These are phyloP conservation scores for Phytophthora hibernalis DNA, from an alignment of 352 stramenopile species.

Conservation along the genomic window DNA sequence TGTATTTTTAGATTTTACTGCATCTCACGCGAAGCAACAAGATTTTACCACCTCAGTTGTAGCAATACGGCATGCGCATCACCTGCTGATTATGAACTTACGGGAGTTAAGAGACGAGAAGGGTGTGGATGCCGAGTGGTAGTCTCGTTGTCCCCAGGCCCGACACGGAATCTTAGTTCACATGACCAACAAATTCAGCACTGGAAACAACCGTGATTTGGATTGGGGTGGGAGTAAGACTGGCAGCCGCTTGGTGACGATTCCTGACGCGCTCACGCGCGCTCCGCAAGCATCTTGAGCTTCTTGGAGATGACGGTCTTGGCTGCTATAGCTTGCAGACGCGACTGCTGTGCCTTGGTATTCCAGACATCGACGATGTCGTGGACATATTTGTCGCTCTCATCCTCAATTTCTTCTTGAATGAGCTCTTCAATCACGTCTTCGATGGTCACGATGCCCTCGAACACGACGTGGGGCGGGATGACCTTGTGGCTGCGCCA, in stretches of 20 bases:
- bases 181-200: neutral
- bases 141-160: no score
- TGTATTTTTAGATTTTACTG: neutral
- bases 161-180: conserved; percentile 10
- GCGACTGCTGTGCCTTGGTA: conserved; percentile 44
- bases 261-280: conserved; percentile 50
- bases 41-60: neutral
- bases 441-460: conserved; percentile 92
- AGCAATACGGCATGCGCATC: neutral
- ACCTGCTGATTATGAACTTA: no score
- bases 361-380: conserved; percentile 69
- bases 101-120: no score
- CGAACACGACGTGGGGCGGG: conserved; percentile 56
- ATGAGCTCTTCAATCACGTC: conserved; percentile 92
- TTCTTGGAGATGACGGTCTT: conserved; percentile 59
- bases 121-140: no score
- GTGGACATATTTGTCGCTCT: conserved; percentile 79
- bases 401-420: conserved; percentile 92
- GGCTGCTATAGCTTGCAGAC: conserved; percentile 35
- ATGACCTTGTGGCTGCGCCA: conserved; percentile 58
- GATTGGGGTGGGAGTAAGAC: conserved; percentile 1
- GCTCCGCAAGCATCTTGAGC: conserved; percentile 62
- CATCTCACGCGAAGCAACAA: neutral
- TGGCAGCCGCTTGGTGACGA: conserved; percentile 23
- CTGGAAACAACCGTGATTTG: conserved; percentile 24